phyloP scores from a whole-genome alignment of 1,139 yeast genomes.

The Suhomyces choctaworum region DNA sequence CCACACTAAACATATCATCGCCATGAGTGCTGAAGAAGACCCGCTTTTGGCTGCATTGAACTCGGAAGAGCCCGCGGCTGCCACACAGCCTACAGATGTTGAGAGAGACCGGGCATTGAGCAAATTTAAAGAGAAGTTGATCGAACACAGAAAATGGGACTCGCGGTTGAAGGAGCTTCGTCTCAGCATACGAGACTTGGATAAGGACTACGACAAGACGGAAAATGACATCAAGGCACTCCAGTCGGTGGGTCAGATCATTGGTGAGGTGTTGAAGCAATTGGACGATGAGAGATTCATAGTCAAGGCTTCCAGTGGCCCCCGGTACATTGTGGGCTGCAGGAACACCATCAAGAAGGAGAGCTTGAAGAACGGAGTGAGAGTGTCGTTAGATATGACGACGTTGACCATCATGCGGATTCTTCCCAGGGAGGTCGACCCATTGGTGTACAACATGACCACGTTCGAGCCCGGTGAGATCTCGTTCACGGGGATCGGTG shows the following conservation, averaged over 20 bases:
- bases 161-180: slow-evolving; percentile 85
- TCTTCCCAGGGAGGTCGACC: slow-evolving; percentile 97
- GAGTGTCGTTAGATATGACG: slow-evolving; percentile 97
- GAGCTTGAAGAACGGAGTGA: slow-evolving; percentile 84
- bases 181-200: slow-evolving; percentile 78
- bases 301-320: slow-evolving; percentile 97
- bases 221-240: slow-evolving; percentile 96
- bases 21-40: slow-evolving; percentile 66
- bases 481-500: slow-evolving; percentile 95
- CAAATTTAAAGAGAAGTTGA: slow-evolving; percentile 79
- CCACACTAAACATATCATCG: slow-evolving; percentile 1
- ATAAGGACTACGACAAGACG: slow-evolving; percentile 84
- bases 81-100: slow-evolving; percentile 49
- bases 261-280: slow-evolving; percentile 96
- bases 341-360: slow-evolving; percentile 88
- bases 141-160: slow-evolving; percentile 95
- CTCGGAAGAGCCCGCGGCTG: slow-evolving; percentile 31
- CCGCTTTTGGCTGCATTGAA: slow-evolving; percentile 73
- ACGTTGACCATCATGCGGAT: slow-evolving; percentile 97
- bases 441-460: slow-evolving; percentile 97
- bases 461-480: slow-evolving; percentile 96
- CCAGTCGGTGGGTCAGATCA: slow-evolving; percentile 96
- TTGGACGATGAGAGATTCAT: slow-evolving; percentile 93
- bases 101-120: slow-evolving; percentile 80
- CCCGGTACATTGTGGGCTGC: slow-evolving; percentile 96